These are phyloP conservation scores for Coniferiporia weirii DNA, from an alignment of 1,284 basidiomycete genomes.

Conservation along the genomic window DNA sequence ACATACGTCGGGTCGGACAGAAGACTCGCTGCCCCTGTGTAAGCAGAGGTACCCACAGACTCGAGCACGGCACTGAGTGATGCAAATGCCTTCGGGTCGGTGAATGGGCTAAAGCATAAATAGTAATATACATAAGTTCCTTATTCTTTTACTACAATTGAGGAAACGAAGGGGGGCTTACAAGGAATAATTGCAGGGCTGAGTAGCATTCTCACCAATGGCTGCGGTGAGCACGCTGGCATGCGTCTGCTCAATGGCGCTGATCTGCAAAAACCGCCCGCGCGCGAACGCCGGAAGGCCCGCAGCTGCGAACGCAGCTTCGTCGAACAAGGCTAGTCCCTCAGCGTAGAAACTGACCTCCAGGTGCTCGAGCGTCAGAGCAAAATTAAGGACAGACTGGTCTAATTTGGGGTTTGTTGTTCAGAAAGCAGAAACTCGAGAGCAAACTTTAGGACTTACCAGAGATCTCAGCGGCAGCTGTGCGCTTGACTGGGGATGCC, in stretches of 20 bases:
- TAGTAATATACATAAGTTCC: too few relatives aligned
- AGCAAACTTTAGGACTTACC: background rate
- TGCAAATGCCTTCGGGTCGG: conserved; percentile 44
- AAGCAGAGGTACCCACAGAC: conserved; percentile 49
- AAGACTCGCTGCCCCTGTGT: conserved; percentile 46
- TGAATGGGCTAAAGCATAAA: conserved; percentile 39
- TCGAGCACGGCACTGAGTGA: conserved; percentile 52
- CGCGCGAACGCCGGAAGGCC: conserved; percentile 40
- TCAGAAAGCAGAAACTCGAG: background rate
- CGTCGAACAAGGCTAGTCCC: conserved; percentile 36
- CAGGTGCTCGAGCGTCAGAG: conserved; percentile 56
- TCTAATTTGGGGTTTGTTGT: background rate
- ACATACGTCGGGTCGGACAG: conserved; percentile 34
- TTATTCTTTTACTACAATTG: background rate
- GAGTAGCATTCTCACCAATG: conserved; percentile 34
- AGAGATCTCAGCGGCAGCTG: background rate
- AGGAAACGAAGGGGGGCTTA: background rate
- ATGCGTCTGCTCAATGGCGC: conserved; percentile 47
- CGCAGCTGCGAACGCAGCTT: conserved; percentile 37
- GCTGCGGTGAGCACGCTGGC: conserved; percentile 39
- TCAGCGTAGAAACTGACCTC: conserved; percentile 36
- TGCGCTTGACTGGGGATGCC: background rate
- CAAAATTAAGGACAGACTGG: conserved; percentile 19
- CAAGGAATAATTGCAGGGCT: conserved; percentile 39
- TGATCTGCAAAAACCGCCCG: conserved; percentile 42